A percentile compares a stretch with the other conserved stretches of the same genome.
Conservation (phyloP, 1,139 yeast species). For the Scheffersomyces cryptocercus region DNA sequence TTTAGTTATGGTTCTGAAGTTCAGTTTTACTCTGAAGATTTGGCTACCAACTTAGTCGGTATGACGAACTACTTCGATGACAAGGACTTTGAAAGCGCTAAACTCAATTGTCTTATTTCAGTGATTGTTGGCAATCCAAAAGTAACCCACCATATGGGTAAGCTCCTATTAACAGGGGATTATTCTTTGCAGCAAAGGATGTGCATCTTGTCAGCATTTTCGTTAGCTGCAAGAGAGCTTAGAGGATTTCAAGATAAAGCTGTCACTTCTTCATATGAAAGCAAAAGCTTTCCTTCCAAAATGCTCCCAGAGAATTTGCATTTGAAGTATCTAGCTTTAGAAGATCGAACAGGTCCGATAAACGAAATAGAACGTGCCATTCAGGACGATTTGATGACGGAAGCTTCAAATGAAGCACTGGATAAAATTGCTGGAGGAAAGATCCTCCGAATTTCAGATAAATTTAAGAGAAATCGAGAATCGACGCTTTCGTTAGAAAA, state of each 20-base stretch:
- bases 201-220: slow-evolving; percentile 53
- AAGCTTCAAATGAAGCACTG: slow-evolving; percentile 41
- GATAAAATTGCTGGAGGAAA: slow-evolving; percentile 48
- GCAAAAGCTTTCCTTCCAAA: slow-evolving; percentile 38
- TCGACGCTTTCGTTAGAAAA: not conserved
- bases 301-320: slow-evolving; percentile 51
- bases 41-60: slow-evolving; percentile 48
- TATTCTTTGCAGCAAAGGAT: slow-evolving; percentile 65
- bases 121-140: slow-evolving; percentile 51
- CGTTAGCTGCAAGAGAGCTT: slow-evolving; percentile 60
- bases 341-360: not conserved
- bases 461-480: slow-evolving; percentile 21
- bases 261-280: slow-evolving; percentile 35
- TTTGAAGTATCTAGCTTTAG: slow-evolving; percentile 22
- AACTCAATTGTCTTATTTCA: slow-evolving; percentile 53
- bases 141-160: slow-evolving; percentile 37
- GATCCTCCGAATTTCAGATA: slow-evolving; percentile 51
- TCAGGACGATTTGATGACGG: slow-evolving; percentile 37
- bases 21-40: slow-evolving; percentile 44
- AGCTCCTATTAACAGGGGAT: slow-evolving; percentile 57
- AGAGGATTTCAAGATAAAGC: slow-evolving; percentile 55
- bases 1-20: slow-evolving; percentile 56
- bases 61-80: slow-evolving; percentile 52
- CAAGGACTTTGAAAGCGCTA: slow-evolving; percentile 49
- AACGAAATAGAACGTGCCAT: slow-evolving; percentile 11